Evolutionary conservation across 73 alveolate genomes (phyloP), one percentile per base, ranked within the genome.

Genomic region (Stentor coeruleus): DNA sequence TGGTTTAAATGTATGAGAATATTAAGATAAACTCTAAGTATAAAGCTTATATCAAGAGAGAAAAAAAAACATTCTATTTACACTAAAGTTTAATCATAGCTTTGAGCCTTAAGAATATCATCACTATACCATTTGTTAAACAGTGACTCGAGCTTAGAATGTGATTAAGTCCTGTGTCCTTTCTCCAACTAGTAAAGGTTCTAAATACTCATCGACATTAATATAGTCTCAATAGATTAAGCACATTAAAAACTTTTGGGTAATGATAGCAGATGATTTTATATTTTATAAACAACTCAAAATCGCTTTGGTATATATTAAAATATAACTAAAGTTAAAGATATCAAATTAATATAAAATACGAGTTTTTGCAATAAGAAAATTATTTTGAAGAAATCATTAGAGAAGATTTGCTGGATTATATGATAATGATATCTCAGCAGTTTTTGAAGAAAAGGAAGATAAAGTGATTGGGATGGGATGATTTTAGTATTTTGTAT

Each of bases 401-500:
- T 38, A 37, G 81, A 35, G 58, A 35, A 1, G 85, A 90, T 60
- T 58, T 42, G n/a, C 89, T 89, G 39, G 83, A 84, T 58, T 92
- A 92, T 55, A 77, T 89, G 57, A 36, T 90, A 3, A 85, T 85
- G 74, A 81, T 89, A 0, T 89, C 86, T 6, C 83, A 77, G 3
- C 82, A 92, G 82, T 86, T 39, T 35, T 38, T 59, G 86, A 81
- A 41, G 77, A 81, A 59, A 88, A 85, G 74, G 38, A 79, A 36
- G 74, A 75, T 38, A 81, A 75, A 28, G 39, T 86, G 3, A 26
- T 82, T 38, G 85, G 75, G 58, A 35, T 20, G n/a, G n/a, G n/a
- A 66, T 66, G 20, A 57, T 90, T 15, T 84, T 93, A 26, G 83
- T 93, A 39, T 96, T 96, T 86, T 91, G 98, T 74, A 59, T 95